Evolutionary conservation across 1,284 basidiomycete genomes (phyloP), one percentile per base, ranked within the genome.

Genomic region (Cryptococcus floricola): DNA sequence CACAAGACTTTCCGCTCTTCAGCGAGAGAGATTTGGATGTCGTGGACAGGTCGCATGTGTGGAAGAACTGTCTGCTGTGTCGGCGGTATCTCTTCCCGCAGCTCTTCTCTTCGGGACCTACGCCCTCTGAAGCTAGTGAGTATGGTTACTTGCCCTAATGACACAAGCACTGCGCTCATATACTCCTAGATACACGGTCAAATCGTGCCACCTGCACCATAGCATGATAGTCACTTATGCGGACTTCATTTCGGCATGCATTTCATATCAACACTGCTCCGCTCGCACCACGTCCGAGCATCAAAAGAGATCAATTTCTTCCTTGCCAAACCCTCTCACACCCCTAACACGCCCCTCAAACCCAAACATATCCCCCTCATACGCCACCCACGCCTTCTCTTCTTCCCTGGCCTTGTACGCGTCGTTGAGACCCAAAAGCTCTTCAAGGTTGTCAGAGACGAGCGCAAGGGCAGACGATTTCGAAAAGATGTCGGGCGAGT

Each of bases 381-480:
- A 54, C n/a, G 59, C 57, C 13, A 56, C 59, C 59, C 59, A 58
- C 16, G 37, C 56, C 25, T 48, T 50, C 34, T 45, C 45, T 9
- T 41, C 19, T 37, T 49, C 47, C 38, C 43, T 50, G 8, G 25
- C 39, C 31, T 23, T 44, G 16, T 42, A 34, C 16, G 8, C 28
- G 14, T 61, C 56, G 14, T 61, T 42, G 19, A 71, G 46, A 7
- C 85, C 86, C 31, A 90, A 76, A 45, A 91, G 75, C 48, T 80
- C 80, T 62, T 87, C 85, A 4, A 89, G 72, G 64, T 85, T 87
- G 28, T 79, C 77, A 12, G 84, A 83, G 12, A 83, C 84, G 38
- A 88, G 76, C 3, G 82, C 81, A 46, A 89, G 69, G 0, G 85
- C 84, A 10, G 84, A 74, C 5, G 78, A 70, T 61, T 81, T 81